Conservation (phyloP, 108 stramenopile genomes). For the Halocafeteria seosinensis region DNA sequence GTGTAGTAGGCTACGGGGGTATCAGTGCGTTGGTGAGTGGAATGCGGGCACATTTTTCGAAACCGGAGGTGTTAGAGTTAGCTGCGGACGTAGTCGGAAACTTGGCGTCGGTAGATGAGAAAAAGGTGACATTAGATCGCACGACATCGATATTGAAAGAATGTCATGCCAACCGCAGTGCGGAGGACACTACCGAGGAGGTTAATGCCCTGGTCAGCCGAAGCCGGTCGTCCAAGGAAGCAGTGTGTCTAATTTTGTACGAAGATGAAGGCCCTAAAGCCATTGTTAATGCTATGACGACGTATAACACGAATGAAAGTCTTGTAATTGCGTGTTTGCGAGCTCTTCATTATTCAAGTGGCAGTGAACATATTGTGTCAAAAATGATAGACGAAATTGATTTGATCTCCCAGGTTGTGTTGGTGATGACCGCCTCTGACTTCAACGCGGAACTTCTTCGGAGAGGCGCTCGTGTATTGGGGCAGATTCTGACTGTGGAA, state of each 20-base stretch:
- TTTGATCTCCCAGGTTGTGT: not conserved
- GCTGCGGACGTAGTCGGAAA: conserved; percentile 16
- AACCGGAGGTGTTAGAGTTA: conserved; percentile 6
- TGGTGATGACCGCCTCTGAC: not conserved
- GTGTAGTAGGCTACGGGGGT: conserved; percentile 6
- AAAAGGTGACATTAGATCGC: not conserved
- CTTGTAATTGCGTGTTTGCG: not conserved
- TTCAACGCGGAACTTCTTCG: not conserved
- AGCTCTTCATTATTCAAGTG: not conserved
- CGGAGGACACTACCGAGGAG: not conserved
- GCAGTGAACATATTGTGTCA: not conserved
- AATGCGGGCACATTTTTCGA: not conserved
- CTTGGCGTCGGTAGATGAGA: conserved; percentile 9
- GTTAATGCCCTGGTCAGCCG: not conserved
- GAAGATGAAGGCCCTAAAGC: not conserved
- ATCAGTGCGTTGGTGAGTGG: conserved; percentile 9
- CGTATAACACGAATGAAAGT: not conserved
- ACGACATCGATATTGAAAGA: not conserved
- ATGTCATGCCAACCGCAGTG: not conserved
- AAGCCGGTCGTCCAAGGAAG: not conserved
- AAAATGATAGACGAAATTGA: not conserved
- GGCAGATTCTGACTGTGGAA: not conserved
- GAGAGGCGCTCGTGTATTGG: not conserved
- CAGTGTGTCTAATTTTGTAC: not conserved
- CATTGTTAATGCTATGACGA: not conserved